phyloP scores from a whole-genome alignment of 768 basidiomycete genomes.

The Russula lepida region DNA sequence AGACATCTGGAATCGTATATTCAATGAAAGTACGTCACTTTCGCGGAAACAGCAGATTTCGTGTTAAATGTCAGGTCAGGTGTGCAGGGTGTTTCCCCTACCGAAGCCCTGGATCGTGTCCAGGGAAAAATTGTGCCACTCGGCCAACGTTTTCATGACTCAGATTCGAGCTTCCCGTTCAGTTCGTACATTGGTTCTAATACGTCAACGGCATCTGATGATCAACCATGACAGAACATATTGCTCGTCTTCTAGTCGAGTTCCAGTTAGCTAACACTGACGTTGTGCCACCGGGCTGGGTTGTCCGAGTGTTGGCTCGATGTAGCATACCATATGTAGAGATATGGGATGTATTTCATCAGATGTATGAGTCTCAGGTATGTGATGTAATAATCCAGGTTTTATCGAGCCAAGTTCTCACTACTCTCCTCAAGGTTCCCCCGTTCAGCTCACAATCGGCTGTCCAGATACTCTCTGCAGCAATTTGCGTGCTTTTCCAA shows the following conservation, averaged over 20 bases:
- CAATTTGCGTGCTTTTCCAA: conserved; percentile 69
- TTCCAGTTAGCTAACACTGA: conserved; percentile 58
- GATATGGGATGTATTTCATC: conserved; percentile 78
- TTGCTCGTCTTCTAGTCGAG: conserved; percentile 66
- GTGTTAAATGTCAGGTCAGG: conserved; percentile 31
- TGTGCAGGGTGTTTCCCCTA: conserved; percentile 45
- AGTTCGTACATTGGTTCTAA: conserved; percentile 42
- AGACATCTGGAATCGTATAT: conserved; percentile 83
- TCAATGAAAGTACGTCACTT: conserved; percentile 58
- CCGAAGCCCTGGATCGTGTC: conserved; percentile 52
- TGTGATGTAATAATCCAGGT: conserved; percentile 27
- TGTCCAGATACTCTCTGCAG: conserved; percentile 71
- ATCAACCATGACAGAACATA: conserved; percentile 44
- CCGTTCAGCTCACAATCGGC: conserved; percentile 77
- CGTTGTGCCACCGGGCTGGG: conserved; percentile 70
- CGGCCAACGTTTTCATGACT: conserved; percentile 83
- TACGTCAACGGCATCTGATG: background rate
- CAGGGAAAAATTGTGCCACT: conserved; percentile 58
- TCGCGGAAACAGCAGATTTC: background rate
- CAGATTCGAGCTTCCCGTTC: conserved; percentile 82
- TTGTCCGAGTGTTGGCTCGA: conserved; percentile 65
- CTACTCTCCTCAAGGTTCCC: conserved; percentile 44
- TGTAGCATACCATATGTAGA: conserved; percentile 76
- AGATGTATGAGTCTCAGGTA: conserved; percentile 62
- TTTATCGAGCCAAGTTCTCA: background rate